Percentiles rank a stretch among this genome's conserved stretches.
These are phyloP conservation scores for Tulasnella sp. DNA, from an alignment of 768 basidiomycete species.

Conservation along the genomic window DNA sequence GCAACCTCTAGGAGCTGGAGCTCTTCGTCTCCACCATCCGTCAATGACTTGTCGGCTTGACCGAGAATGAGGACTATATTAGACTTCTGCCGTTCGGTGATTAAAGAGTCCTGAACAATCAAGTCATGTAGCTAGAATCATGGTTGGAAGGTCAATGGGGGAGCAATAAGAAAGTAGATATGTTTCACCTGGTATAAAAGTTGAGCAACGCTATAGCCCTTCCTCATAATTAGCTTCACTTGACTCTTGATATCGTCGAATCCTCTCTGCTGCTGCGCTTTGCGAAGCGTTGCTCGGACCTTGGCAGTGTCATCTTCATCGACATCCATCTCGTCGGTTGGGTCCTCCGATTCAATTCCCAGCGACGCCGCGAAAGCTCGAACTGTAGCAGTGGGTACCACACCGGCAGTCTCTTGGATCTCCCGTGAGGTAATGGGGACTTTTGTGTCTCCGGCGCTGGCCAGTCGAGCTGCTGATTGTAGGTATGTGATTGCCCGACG, in stretches of 20 bases:
- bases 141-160: constrained; percentile 37
- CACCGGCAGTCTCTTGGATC: constrained; percentile 95
- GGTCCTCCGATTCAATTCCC: constrained; percentile 51
- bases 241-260: constrained; percentile 60
- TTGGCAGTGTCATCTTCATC: constrained; percentile 28
- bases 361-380: constrained; percentile 58
- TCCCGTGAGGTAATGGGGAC: constrained; percentile 65
- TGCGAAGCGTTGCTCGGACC: constrained; percentile 17
- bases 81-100: constrained; percentile 75
- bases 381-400: constrained; percentile 73
- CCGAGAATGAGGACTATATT: constrained; percentile 75
- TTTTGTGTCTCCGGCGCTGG: constrained; percentile 58
- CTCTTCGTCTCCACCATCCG: constrained; percentile 96
- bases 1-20: constrained; percentile 87
- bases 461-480: constrained; percentile 87
- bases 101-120: constrained; percentile 70
- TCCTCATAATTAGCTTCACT: constrained; percentile 69
- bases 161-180: background rate
- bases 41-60: constrained; percentile 91
- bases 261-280: constrained; percentile 31
- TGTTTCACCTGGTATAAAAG: constrained; percentile 73
- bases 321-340: constrained; percentile 46
- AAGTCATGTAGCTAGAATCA: constrained; percentile 75
- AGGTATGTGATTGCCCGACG: constrained; percentile 96
- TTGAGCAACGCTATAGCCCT: constrained; percentile 90